Conservation (phyloP, 2,329 filamentous ascomycete species). For the Graphilbum fragrans region DNA sequence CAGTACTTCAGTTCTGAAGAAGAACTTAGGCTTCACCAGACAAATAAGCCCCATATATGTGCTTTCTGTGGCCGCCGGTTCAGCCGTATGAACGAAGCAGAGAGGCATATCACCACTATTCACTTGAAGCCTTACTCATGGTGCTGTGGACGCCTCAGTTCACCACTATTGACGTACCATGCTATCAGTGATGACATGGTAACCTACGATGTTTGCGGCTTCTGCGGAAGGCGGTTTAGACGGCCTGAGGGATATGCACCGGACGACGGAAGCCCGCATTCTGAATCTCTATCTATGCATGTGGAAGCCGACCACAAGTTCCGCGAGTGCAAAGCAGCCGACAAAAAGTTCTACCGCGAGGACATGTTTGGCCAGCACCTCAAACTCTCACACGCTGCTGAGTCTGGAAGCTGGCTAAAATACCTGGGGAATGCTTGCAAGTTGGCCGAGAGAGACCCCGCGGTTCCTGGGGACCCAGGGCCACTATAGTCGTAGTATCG, state of each 20-base stretch:
- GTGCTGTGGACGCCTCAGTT: conserved; percentile 9
- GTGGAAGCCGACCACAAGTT: conserved; percentile 10
- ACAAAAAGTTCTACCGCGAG: conserved; percentile 11
- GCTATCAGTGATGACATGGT: conserved; percentile 5
- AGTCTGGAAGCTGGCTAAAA: conserved; percentile 12
- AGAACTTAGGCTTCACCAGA: conserved; percentile 9
- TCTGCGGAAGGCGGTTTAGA: conserved; percentile 9
- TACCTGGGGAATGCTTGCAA: conserved; percentile 11
- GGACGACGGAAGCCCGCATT: background rate
- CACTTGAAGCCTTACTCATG: conserved; percentile 11
- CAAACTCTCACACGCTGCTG: conserved; percentile 11
- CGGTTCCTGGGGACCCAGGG: too few relatives aligned
- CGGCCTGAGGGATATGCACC: background rate
- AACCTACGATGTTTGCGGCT: conserved; percentile 9
- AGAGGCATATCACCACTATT: conserved; percentile 12
- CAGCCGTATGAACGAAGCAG: conserved; percentile 12
- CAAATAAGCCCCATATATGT: conserved; percentile 12
- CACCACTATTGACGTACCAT: conserved; percentile 8
- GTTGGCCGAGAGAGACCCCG: conserved; percentile 9
- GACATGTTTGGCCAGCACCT: conserved; percentile 13
- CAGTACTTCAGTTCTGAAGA: conserved; percentile 9
- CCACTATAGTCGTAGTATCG: too few relatives aligned
- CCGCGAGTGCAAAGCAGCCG: conserved; percentile 9
- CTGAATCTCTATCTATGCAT: conserved; percentile 2
- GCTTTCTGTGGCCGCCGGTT: conserved; percentile 11